Percentiles rank a stretch among this genome's conserved stretches.
These are phyloP conservation scores for Przewalskia tangutica DNA, from an alignment of 257 asterid genomes.

Conservation along the genomic window DNA sequence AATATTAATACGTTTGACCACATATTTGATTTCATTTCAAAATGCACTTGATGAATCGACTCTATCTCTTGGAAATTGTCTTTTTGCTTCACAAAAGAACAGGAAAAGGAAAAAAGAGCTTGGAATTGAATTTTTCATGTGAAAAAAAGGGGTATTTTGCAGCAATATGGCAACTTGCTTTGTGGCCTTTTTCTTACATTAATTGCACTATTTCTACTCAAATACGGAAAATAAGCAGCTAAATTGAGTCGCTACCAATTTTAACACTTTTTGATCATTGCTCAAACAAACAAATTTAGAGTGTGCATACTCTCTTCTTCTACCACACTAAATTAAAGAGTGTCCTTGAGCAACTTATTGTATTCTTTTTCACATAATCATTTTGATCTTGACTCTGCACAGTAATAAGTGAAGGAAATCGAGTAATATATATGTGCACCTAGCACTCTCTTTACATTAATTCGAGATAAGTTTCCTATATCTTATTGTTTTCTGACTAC, in stretches of 20 bases:
- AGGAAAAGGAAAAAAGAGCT: neutral
- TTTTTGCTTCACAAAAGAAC: neutral
- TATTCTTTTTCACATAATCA: neutral
- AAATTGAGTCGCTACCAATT: neutral
- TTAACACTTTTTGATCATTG: conserved; percentile 1
- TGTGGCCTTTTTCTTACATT: neutral
- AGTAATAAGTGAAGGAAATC: neutral
- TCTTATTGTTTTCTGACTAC: neutral
- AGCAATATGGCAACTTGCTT: neutral
- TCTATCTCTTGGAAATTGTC: neutral
- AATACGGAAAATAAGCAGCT: neutral
- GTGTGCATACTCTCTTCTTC: neutral
- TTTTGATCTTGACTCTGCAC: neutral
- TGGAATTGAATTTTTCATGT: neutral
- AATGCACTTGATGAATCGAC: neutral
- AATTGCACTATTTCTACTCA: neutral
- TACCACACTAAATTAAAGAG: neutral
- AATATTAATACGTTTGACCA: too few relatives aligned
- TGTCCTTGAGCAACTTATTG: neutral
- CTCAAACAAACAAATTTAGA: neutral
- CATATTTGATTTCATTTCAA: neutral
- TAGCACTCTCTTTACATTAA: neutral
- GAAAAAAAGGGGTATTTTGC: neutral
- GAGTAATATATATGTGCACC: neutral
- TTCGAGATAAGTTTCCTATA: neutral